Percentiles rank a stretch among this genome's conserved stretches.
These are phyloP conservation scores for Eucalyptus urophylla DNA, from an alignment of 345 rosid species.

Conservation along the genomic window DNA sequence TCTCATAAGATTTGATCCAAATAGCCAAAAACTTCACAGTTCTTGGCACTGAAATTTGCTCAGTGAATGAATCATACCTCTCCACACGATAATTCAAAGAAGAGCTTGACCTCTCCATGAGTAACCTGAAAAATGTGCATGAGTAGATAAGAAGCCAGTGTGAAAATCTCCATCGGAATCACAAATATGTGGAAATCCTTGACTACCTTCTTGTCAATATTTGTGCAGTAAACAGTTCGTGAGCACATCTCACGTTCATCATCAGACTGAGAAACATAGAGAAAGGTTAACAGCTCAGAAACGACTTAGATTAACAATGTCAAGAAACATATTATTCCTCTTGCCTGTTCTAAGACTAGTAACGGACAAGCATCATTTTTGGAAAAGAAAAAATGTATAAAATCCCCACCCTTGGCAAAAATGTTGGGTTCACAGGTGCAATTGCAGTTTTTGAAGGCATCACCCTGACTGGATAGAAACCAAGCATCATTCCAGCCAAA, in stretches of 20 bases:
- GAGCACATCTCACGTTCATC: conserved; percentile 98
- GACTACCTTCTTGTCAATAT: conserved; percentile 87
- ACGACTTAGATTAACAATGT: neutral
- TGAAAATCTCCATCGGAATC: neutral
- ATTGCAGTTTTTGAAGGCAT: conserved; percentile 99
- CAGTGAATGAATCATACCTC: conserved; percentile 38
- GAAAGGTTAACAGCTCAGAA: neutral
- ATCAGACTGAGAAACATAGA: conserved; percentile 46
- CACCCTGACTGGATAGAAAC: conserved; percentile 87
- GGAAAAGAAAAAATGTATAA: neutral
- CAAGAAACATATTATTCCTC: neutral
- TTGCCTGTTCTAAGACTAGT: neutral
- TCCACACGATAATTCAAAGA: conserved; percentile 86
- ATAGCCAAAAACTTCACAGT: neutral
- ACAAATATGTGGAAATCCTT: neutral
- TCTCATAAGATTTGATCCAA: neutral
- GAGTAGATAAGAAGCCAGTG: neutral
- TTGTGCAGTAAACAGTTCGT: conserved; percentile 92
- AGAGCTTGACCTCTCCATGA: conserved; percentile 67
- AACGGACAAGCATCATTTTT: neutral
- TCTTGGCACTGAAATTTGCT: neutral
- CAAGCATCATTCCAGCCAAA: conserved; percentile 82
- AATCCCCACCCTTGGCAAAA: conserved; percentile 72
- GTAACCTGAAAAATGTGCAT: conserved; percentile 40
- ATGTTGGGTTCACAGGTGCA: conserved; percentile 98